Base-by-base conservation (phyloP, 805 yeast genomes). In the Candida gorgasii region DNA sequence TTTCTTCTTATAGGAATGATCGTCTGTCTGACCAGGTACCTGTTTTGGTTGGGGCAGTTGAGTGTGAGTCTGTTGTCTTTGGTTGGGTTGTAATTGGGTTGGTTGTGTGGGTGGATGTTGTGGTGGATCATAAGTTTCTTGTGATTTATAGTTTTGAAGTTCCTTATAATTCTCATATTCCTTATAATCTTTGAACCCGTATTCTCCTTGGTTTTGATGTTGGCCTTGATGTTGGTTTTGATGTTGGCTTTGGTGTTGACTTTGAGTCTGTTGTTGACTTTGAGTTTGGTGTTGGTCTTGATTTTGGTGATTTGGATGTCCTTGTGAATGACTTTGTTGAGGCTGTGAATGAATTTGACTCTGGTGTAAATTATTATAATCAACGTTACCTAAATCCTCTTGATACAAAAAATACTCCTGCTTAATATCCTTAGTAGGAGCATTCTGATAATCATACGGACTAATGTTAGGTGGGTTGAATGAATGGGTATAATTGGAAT, bases 1-100 rank as follows among this genome's bases (percentile, higher is more conserved):
- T 42, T 45, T 18, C 45, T 22, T 28, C 37, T 45, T 13, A 15
- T 36, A n/a, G 32, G 18, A 22, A 13, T 34, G 23, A 3, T 34
- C 37, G 3, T 22, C n/a, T n/a, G n/a, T n/a, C n/a, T n/a, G n/a
- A n/a, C n/a, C 29, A 11, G 26, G 29, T 6, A 19, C 9, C 4
- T 22, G 24, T 3, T 4, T 32, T 22, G 6, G 8, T 22, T 24
- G 28, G 28, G 36, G 9, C 18, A 8, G 16, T 15, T 5, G 35
- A 31, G n/a, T 28, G 15, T 28, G 32, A 12, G 26, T 34, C 13
- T 15, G 14, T 24, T 24, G 28, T 5, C 12, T 24, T 24, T 20
- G 24, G 24, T 20, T 20, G 6, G 24, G 24, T 6, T 20, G n/a
- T n/a, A n/a, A 20, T 20, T 20, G 24, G 24, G 24, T 20, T 6